phyloP scores from a whole-genome alignment of 306 rosid genomes.

The Vachellia pachyceras region DNA sequence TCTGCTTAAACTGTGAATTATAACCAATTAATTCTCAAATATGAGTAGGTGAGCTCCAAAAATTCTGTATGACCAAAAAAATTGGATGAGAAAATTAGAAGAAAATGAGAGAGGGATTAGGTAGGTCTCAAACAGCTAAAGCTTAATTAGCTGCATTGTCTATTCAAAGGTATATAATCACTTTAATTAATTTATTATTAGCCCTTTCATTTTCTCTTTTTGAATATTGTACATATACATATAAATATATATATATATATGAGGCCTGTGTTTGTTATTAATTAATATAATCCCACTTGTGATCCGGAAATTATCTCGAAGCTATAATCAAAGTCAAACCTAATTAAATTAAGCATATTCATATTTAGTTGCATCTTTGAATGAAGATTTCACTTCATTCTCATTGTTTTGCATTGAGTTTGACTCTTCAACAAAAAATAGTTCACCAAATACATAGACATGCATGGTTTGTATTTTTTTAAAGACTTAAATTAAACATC shows the following conservation, averaged over 20 bases:
- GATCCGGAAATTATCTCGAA: background rate
- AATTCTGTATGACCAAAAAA: background rate
- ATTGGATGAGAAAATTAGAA: background rate
- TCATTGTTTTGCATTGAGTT: background rate
- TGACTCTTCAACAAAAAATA: background rate
- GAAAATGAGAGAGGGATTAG: constrained; percentile 10
- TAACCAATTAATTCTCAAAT: background rate
- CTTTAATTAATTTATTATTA: background rate
- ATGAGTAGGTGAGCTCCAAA: constrained; percentile 6
- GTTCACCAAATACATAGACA: background rate
- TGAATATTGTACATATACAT: background rate
- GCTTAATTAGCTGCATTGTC: constrained; percentile 37
- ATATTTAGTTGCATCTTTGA: background rate
- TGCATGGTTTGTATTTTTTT: background rate
- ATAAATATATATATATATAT: no score
- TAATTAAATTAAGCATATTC: background rate
- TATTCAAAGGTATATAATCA: background rate
- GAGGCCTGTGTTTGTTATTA: background rate
- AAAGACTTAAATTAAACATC: no score
- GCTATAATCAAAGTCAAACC: constrained; percentile 6
- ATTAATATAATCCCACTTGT: constrained; percentile 23
- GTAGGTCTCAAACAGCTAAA: constrained; percentile 32
- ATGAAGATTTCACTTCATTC: background rate
- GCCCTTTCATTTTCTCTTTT: background rate
- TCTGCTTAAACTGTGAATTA: constrained; percentile 1